These are phyloP conservation scores for Xylaria arbuscula DNA, from an alignment of 2,329 filamentous ascomycete species.

Conservation along the genomic window DNA sequence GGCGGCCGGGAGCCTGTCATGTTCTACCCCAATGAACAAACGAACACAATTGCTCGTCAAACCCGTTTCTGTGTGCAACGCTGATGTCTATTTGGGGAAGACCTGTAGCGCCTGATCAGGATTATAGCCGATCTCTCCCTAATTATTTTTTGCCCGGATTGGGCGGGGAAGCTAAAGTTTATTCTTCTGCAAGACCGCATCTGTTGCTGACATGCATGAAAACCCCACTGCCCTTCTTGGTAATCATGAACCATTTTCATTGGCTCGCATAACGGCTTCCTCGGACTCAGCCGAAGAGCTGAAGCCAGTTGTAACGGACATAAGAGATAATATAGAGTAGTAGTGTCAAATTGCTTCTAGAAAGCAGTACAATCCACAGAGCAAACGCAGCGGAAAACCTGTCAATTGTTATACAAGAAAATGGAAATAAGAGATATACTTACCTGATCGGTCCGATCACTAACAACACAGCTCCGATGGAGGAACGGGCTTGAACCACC, in stretches of 20 bases:
- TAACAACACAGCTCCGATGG: not conserved
- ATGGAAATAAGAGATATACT: not conserved
- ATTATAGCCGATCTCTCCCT: slow-evolving; percentile 1
- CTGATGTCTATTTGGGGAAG: not conserved
- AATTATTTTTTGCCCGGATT: not conserved
- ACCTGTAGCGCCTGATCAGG: not conserved
- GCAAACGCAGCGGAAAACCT: not conserved
- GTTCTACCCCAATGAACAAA: not conserved
- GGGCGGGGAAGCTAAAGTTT: slow-evolving; percentile 2
- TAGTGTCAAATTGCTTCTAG: not conserved
- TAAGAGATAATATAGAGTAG: not conserved
- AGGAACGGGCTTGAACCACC: not conserved
- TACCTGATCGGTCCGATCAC: not conserved
- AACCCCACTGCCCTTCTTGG: slow-evolving; percentile 16
- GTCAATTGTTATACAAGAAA: not conserved
- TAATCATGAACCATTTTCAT: slow-evolving; percentile 1
- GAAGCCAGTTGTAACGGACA: not conserved
- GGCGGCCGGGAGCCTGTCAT: not conserved
- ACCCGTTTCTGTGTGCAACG: slow-evolving; percentile 4
- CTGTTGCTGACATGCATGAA: slow-evolving; percentile 17
- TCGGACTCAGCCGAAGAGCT: not conserved
- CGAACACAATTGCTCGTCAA: slow-evolving; percentile 6
- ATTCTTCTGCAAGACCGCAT: not conserved
- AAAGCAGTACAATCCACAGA: not conserved
- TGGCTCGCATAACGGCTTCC: not conserved